Evolutionary conservation across 75 land plant genomes (phyloP).

Genomic region (Chamaecyparis obtusa): DNA sequence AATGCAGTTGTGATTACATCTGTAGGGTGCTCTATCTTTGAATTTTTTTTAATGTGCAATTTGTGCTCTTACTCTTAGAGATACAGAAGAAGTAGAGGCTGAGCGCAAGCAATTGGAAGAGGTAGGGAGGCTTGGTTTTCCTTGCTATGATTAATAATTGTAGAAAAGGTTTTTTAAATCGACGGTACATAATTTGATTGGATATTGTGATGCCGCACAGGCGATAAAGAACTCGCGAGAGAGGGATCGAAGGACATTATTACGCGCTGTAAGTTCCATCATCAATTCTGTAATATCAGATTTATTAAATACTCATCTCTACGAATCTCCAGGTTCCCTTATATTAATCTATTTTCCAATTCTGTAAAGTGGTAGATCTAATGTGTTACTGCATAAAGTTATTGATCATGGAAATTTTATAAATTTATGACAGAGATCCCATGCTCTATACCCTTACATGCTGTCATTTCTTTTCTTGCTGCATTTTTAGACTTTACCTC

Average conservation of each 20-base stretch:
- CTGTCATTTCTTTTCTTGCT: no score
- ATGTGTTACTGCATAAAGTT: no score
- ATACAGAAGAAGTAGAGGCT: conserved; percentile 47
- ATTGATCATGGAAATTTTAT: no score
- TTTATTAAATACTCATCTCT: not conserved
- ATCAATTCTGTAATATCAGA: not conserved
- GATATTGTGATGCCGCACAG: conserved; percentile 22
- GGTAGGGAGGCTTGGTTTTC: conserved; percentile 17
- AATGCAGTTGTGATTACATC: not conserved
- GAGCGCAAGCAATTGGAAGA: conserved; percentile 60
- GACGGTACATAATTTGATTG: not conserved
- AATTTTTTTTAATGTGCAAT: not conserved
- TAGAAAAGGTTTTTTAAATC: not conserved
- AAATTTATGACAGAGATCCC: no score
- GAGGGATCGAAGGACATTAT: conserved; percentile 58
- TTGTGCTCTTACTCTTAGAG: conserved; percentile 32
- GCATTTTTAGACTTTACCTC: no score
- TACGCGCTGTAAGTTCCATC: conserved; percentile 51
- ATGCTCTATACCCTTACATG: no score
- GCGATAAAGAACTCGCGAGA: conserved; percentile 71
- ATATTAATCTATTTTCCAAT: not conserved
- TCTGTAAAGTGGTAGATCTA: not conserved
- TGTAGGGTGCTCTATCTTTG: not conserved
- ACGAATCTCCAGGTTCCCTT: not conserved
- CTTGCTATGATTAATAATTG: not conserved